Conservation (phyloP, 2,329 filamentous ascomycete genomes). For the Mariannaea elegans region DNA sequence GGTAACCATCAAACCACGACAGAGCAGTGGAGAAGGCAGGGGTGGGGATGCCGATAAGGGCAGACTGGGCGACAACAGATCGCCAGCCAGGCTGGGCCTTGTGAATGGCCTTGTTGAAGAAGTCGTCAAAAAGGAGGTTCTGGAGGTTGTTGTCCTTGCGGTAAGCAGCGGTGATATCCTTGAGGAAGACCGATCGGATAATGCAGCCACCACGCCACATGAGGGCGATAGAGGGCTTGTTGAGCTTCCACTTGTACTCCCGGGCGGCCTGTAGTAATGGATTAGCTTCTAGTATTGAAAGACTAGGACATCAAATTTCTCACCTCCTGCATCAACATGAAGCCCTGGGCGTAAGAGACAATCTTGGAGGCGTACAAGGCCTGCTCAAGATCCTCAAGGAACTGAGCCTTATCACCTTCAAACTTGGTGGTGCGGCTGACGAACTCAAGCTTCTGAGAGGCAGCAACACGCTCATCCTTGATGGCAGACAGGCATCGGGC, state of each 20-base stretch:
- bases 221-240: constrained; percentile 99
- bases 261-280: constrained; percentile 75
- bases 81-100: constrained; percentile 93
- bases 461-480: constrained; percentile 90
- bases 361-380: constrained; percentile 99
- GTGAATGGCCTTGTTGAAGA: constrained; percentile 99
- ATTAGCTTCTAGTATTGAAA: constrained; percentile 8
- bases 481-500: constrained; percentile 92
- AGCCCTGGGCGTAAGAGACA: constrained; percentile 99
- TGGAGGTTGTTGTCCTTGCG: constrained; percentile 92
- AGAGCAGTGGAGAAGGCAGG: constrained; percentile 97
- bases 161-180: constrained; percentile 99
- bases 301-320: constrained; percentile 43
- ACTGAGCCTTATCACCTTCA: constrained; percentile 88
- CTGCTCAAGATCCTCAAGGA: constrained; percentile 98
- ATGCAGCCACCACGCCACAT: constrained; percentile 99
- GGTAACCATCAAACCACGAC: constrained; percentile 99
- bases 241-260: constrained; percentile 98
- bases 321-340: constrained; percentile 99
- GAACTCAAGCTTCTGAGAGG: constrained; percentile 78
- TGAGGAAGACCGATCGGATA: constrained; percentile 99
- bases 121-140: constrained; percentile 98
- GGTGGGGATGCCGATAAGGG: constrained; percentile 93
- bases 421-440: constrained; percentile 81
- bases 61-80: constrained; percentile 89